Base-by-base conservation (phyloP, 805 yeast genomes). In the Kodamaea lidongshanica region DNA sequence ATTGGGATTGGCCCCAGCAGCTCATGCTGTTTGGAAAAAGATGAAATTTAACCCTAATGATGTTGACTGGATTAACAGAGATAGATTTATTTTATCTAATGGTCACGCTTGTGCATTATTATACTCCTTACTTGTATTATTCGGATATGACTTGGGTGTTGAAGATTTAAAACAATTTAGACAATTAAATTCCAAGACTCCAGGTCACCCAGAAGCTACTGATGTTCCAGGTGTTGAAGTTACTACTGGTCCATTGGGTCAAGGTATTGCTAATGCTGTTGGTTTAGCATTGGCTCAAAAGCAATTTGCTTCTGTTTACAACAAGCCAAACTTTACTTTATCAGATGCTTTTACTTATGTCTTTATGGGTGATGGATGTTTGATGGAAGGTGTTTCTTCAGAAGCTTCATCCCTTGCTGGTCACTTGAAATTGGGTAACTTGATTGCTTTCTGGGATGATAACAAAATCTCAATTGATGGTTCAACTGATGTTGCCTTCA, bases 231-330 rank as follows among this genome's bases (percentile, higher is more conserved):
- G 97, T 58, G 77, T 87, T 13, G 98, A 89, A 61, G 95, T 88
- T 52, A 87, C 97, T 60, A 89, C 97, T 40, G 98, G 98, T 61
- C 97, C 98, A 35, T 76, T 89, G 52, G 98, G 98, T 59, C 98
- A 89, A 69, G 98, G 98, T 79, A 74, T 89, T 50, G 72, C 81
- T 50, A 88, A 86, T 59, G 96, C 96, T 33, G 94, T 89, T 50
- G 98, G 98, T 69, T 58, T 89, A 45, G 97, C 98, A 35, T 74
- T 89, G 52, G 98, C 96, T 39, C 94, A 86, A 67, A 77, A 79
- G 45, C 88, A 86, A 64, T 66, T 84, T 39, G 95, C 94, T 48
- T 95, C 96, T 44, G 79, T 80, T 45, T 89, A 79, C 76, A 87
- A 88, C 80, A 85, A 83, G 71, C 94, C 95, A 48, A 81, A 71